A percentile compares a stretch with the other conserved stretches of the same genome.
These are phyloP conservation scores for Pulveroboletus sp. DNA, from an alignment of 768 basidiomycete genomes.

Conservation along the genomic window DNA sequence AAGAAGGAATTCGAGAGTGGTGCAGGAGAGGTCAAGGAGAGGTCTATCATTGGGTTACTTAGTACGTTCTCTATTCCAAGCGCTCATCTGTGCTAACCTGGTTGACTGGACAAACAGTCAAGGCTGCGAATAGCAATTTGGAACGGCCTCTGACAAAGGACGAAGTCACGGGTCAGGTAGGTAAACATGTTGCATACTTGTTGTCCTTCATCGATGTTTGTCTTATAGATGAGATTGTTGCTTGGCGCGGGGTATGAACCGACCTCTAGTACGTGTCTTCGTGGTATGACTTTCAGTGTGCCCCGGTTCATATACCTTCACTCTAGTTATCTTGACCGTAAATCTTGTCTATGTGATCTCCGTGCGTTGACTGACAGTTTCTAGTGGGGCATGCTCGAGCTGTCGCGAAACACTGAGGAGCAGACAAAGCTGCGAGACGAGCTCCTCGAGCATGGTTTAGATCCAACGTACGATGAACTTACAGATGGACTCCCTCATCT, in stretches of 20 bases:
- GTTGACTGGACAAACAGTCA: constrained; percentile 24
- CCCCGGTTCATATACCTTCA: no score
- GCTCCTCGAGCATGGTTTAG: no score
- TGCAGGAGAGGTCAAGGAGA: constrained; percentile 12
- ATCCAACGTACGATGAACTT: no score
- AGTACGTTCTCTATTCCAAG: constrained; percentile 13
- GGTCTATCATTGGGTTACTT: constrained; percentile 22
- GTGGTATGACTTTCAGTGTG: not conserved
- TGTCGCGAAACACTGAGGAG: no score
- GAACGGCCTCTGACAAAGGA: constrained; percentile 24
- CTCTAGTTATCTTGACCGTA: constrained; percentile 13
- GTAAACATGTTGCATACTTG: not conserved
- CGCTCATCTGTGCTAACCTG: constrained; percentile 7
- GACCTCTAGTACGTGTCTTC: constrained; percentile 10
- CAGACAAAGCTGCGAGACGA: no score
- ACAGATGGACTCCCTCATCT: no score
- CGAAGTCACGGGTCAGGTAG: constrained; percentile 28
- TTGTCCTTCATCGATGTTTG: not conserved
- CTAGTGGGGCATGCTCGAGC: no score
- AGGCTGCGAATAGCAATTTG: constrained; percentile 27
- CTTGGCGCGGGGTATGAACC: constrained; percentile 21
- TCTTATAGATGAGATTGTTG: not conserved
- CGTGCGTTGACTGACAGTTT: no score
- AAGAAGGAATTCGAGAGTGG: constrained; percentile 22
- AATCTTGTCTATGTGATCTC: no score